phyloP scores from a whole-genome alignment of 371 early-diverging fungal species.

The Lichtheimia corymbifera region DNA sequence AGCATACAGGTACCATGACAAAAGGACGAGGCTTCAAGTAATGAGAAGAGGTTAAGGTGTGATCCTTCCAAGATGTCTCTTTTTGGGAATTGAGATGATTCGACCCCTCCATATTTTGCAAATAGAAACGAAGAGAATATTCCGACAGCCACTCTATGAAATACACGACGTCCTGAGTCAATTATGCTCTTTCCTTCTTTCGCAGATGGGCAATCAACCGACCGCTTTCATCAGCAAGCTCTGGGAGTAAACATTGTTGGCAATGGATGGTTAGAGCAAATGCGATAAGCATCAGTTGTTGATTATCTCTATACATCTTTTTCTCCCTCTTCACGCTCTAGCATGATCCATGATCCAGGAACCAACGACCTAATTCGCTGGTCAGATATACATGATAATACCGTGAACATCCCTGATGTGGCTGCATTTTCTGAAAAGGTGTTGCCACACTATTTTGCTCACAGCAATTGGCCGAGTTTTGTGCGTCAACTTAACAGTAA shows the following conservation, averaged over 20 bases:
- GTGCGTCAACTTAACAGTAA: conserved; percentile 16
- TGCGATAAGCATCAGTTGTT: not conserved
- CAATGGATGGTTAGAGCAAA: too few species aligned
- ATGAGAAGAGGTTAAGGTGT: too few species aligned
- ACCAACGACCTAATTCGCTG: conserved; percentile 6
- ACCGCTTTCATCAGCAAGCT: conserved; percentile 4
- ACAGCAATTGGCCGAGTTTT: conserved; percentile 15
- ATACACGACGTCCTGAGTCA: too few species aligned
- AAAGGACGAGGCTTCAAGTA: too few species aligned
- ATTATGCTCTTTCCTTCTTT: not conserved
- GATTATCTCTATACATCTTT: not conserved
- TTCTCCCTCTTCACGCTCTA: not conserved
- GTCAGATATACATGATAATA: not conserved
- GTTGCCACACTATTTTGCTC: conserved; percentile 13
- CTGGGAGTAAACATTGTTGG: not conserved
- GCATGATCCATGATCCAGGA: conserved; percentile 7
- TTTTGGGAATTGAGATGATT: too few species aligned
- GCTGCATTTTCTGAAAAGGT: conserved; percentile 5
- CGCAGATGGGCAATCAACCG: not conserved
- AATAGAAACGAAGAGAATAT: too few species aligned
- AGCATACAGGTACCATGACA: too few species aligned
- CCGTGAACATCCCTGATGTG: conserved; percentile 1
- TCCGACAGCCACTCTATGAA: too few species aligned
- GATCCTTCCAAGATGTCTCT: too few species aligned
- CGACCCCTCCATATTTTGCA: too few species aligned